Evolutionary conservation across 2,329 filamentous ascomycete genomes (phyloP), one percentile per base, ranked within the genome.

Genomic region (Trichoderma sp.): DNA sequence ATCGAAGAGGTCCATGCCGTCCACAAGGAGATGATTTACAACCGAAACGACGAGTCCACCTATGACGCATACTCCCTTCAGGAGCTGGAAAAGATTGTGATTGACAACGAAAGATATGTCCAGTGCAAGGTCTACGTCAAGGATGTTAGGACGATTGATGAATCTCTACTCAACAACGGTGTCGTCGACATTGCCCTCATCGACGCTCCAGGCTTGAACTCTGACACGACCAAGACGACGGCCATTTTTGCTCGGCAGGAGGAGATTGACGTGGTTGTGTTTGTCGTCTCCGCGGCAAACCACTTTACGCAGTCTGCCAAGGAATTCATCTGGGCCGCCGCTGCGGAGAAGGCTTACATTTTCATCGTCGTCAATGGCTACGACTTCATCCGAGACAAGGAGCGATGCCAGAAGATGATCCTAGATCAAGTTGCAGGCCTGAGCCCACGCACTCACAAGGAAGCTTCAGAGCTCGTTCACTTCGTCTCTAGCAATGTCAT

Each of bases 331-430:
- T 92, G 92, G 84, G 94, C 94, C 60, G 95, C 95, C 2, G 95
- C 95, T 0, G 89, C 94, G 48, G 95, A 99, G 76, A 99, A 99
- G 80, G 94, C 95, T 0, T 99, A 99, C 76, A 94, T 99, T 70
- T 99, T 99, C 78, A 97, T 99, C 79, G 95, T 99, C 15, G 95
- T 99, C 72, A 99, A 99, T 77, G 94, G 94, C 19, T 99, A 93
- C 74, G 95, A 99, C 79, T 91, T 91, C 70, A 98, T 99, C 74
- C 87, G 91, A 71, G 94, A 98, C 79, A 95, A 97, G 82, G 86
- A 92, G 69, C 86, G 94, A 68, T 98, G 94, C 78, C 88, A 97
- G 78, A 93, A 95, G 76, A 92, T 93, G 87, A 95, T 99, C 59
- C 79, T 99, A 68, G 93, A 97, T 73, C 94, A 98, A 78, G 90